These are phyloP conservation scores for Monosporascus sp. DNA, from an alignment of 2,329 filamentous ascomycete species.

Conservation along the genomic window DNA sequence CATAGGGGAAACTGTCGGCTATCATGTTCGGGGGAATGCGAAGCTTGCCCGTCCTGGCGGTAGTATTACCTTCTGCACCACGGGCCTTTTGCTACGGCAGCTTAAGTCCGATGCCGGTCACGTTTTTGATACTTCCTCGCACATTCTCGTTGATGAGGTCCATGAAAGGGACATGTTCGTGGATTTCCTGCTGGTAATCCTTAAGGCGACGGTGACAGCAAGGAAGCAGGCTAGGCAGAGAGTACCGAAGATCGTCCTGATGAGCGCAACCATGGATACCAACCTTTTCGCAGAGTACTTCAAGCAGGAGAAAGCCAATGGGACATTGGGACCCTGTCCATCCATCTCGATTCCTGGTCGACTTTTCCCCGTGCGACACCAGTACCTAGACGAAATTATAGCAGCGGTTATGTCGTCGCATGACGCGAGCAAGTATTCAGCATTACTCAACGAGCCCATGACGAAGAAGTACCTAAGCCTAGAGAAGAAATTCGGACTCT, in stretches of 20 bases:
- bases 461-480: too few species aligned
- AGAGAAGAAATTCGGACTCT: background rate
- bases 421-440: too few species aligned
- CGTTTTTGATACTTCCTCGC: constrained; percentile 35
- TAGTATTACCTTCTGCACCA: constrained; percentile 44
- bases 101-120: constrained; percentile 34
- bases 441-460: too few species aligned
- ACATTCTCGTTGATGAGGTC: constrained; percentile 47
- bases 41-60: constrained; percentile 24
- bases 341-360: constrained; percentile 3
- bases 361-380: constrained; percentile 1
- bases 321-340: background rate
- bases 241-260: constrained; percentile 4
- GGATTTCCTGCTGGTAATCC: too few species aligned
- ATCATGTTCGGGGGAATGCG: constrained; percentile 38
- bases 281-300: constrained; percentile 5
- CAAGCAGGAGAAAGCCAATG: background rate
- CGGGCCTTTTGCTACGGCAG: constrained; percentile 40
- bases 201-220: too few species aligned
- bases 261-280: constrained; percentile 5
- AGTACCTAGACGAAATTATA: background rate
- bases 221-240: background rate
- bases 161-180: constrained; percentile 16
- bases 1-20: constrained; percentile 37
- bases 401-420: background rate